Evolutionary conservation across 257 asterid species (phyloP).

Genomic region (Nicotiana sylvestris): DNA sequence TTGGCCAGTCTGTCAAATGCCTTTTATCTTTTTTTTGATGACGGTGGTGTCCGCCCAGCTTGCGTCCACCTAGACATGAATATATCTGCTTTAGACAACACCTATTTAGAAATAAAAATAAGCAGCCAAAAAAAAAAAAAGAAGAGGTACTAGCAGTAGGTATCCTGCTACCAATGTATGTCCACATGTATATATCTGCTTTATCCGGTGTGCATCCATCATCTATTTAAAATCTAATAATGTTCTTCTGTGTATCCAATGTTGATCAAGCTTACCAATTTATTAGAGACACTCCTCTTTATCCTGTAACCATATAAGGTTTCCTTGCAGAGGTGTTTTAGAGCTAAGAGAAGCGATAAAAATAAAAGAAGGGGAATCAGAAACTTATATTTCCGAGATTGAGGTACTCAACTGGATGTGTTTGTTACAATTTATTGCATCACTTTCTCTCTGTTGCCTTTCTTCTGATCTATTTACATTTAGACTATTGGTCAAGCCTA

Average conservation of each 20-base stretch:
- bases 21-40: not conserved
- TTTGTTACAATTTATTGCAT: conserved; percentile 18
- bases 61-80: too few relatives aligned
- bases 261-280: not conserved
- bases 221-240: not conserved
- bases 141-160: too few relatives aligned
- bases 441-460: conserved; percentile 15
- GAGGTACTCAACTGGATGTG: conserved; percentile 45
- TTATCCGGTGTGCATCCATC: conserved; percentile 5
- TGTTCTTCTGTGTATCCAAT: not conserved
- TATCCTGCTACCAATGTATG: not conserved
- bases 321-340: conserved; percentile 67
- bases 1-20: not conserved
- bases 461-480: conserved; percentile 13
- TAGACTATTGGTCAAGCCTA: conserved; percentile 99
- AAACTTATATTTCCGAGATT: conserved; percentile 81
- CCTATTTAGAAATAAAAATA: too few relatives aligned
- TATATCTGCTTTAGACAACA: too few relatives aligned
- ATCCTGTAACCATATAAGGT: conserved; percentile 11
- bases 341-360: conserved; percentile 89
- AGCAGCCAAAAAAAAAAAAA: too few relatives aligned
- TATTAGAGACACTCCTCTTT: not conserved
- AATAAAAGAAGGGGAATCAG: conserved; percentile 81
- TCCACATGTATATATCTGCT: not conserved
- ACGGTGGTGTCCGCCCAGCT: too few relatives aligned